Evolutionary conservation across 768 basidiomycete species (phyloP), one percentile per base, ranked within the genome.

Genomic region (Chalciporus pseudorubinellus): DNA sequence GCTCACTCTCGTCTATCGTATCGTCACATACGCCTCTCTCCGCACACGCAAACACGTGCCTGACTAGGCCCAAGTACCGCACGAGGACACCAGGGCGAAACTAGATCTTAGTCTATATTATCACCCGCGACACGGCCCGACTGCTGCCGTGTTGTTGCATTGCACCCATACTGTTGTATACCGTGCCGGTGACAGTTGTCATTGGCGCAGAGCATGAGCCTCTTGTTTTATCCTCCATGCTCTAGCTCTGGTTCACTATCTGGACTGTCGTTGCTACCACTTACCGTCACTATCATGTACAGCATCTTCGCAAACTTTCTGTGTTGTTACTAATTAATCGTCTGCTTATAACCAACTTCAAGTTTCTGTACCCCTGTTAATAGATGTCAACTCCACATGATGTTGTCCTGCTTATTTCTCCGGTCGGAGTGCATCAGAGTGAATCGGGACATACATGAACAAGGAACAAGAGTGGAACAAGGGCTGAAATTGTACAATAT

Each of bases 271-370:
- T 50, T 56, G 45, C 55, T 44, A 39, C 46, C 31, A 48, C 3
- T 10, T 33, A 33, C 12, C 6, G 5, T 13, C 34, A 36, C 33
- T 43, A 48, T n/a, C 48, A 38, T 66, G 64, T 64, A 60, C 51
- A 33, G 40, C 45, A 51, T 48, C 42, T 8, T 26, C 40, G 48
- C 21, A 41, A 48, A 33, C 53, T 51, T 47, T 53, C 38, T 53
- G 46, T n/a, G 22, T 44, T 33, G 16, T 28, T 21, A 29, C 46
- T 19, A 41, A 48, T 43, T 65, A 58, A 55, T 52, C 49, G 55
- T 51, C 50, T 60, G 55, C 61, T 49, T 58, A 63, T 47, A 34
- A 46, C 31, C 40, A 11, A 24, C 31, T 51, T 51, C 59, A 52
- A 49, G 31, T 2, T 4, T 42, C 40, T 34, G 21, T 54, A 51